A percentile compares a stretch with the other conserved stretches of the same genome.
Conservation (phyloP, 768 basidiomycete genomes). For the Lactarius quietus region DNA sequence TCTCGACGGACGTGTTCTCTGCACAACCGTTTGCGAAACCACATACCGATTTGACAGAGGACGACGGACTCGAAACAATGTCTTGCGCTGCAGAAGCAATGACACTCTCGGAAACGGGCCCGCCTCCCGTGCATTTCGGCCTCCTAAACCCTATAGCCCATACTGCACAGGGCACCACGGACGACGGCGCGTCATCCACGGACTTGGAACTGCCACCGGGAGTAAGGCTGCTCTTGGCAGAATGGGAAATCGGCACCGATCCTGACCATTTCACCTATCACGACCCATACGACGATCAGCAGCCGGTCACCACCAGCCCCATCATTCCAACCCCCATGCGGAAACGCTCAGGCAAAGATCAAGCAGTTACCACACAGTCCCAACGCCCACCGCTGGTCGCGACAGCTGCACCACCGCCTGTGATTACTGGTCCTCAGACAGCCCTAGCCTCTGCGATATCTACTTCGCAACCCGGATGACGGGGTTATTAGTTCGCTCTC, state of each 20-base stretch:
- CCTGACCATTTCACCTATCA: conserved; percentile 48
- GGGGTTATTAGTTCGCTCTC: background rate
- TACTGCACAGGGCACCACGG: background rate
- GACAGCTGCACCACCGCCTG: conserved; percentile 6
- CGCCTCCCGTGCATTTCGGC: conserved; percentile 56
- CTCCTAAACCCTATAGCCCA: conserved; percentile 51
- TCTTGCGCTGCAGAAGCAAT: conserved; percentile 48
- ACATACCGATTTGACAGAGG: conserved; percentile 26
- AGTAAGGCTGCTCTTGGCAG: conserved; percentile 60
- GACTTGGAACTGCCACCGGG: conserved; percentile 39
- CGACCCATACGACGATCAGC: conserved; percentile 49
- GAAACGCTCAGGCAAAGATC: background rate
- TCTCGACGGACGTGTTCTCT: conserved; percentile 60
- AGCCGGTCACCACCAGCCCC: background rate
- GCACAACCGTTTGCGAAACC: conserved; percentile 38
- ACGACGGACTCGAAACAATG: conserved; percentile 48
- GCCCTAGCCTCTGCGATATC: background rate
- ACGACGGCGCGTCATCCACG: background rate
- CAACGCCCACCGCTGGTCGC: background rate
- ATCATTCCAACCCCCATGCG: background rate
- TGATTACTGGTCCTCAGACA: background rate
- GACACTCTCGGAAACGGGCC: conserved; percentile 48
- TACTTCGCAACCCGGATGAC: conserved; percentile 9
- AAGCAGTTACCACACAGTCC: background rate
- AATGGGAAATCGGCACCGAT: conserved; percentile 61